Evolutionary conservation across 441 rosid species (phyloP).

Genomic region (Aleurites moluccanus): DNA sequence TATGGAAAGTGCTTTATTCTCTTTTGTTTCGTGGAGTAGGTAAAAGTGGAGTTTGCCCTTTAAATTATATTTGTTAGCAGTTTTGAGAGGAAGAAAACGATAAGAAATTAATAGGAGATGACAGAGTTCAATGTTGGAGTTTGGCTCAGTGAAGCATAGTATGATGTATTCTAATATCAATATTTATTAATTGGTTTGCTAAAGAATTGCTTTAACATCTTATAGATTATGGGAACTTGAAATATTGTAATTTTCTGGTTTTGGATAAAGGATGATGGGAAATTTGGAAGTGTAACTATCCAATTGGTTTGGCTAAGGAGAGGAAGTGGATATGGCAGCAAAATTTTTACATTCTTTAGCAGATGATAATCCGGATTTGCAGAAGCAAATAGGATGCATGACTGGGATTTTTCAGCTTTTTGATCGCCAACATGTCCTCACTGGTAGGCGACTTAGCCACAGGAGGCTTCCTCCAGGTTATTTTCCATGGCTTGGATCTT

Average conservation of each 20-base stretch:
- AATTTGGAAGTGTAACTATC: conserved; percentile 9
- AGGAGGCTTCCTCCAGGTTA: conserved; percentile 74
- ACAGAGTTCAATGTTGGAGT: conserved; percentile 1
- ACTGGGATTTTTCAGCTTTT: conserved; percentile 83
- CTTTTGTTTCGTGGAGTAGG: conserved; percentile 26
- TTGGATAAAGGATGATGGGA: conserved; percentile 3
- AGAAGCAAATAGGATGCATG: conserved; percentile 95
- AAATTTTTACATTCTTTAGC: conserved; percentile 83
- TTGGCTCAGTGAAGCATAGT: conserved; percentile 4
- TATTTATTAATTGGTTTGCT: conserved; percentile 16
- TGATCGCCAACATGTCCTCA: conserved; percentile 65
- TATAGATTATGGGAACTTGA: conserved; percentile 2
- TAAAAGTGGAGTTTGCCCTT: conserved; percentile 22
- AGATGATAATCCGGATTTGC: conserved; percentile 86
- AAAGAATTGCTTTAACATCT: conserved; percentile 24
- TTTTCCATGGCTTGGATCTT: conserved; percentile 14
- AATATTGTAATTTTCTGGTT: conserved; percentile 10
- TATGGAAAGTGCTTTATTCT: conserved; percentile 40
- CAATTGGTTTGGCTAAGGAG: conserved; percentile 12
- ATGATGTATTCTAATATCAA: neutral
- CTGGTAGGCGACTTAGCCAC: conserved; percentile 47
- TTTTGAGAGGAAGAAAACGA: neutral
- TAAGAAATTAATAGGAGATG: neutral
- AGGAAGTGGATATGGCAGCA: conserved; percentile 66
- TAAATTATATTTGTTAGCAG: neutral